Base-by-base conservation (phyloP, 2,329 filamentous ascomycete genomes). In the Pseudopyricularia cyperi region DNA sequence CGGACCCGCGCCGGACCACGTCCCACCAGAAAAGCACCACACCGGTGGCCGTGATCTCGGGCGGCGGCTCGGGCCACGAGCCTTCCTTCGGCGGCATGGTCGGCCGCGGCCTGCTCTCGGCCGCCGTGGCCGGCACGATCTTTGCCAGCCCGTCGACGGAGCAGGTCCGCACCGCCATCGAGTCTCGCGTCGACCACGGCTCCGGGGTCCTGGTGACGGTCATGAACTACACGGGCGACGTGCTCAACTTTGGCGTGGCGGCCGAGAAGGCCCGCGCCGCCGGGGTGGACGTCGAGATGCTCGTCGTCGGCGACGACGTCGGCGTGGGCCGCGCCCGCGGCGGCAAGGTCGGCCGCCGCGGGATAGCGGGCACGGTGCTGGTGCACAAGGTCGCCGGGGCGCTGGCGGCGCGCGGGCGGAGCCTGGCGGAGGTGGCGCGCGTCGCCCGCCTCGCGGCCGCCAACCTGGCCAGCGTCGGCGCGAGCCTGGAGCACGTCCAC, bases 141-240 rank as follows among this genome's bases (percentile, higher is more conserved):
- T 90, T 90, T 62, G 85, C 86, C 2, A 83, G 79, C 12, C 86
- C 86, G 1, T 79, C 74, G 2, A 82, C 85, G 0, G 82, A 93
- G 68, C 90, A 96, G 70, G 82, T 96, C 52, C 80, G 87, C 52
- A 74, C 79, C 57, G 88, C 83, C 54, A 84, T 94, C 51, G 78
- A 83, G 62, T 77, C 81, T 42, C 76, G 87, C 19, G 85, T 95
- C 3, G 80, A 87, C 55, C 52, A 80, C 55, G 32, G 14, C 1
- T 51, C 53, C 14, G 91, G 90, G 24, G 85, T 95, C 1, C 66
- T 96, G 39, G 85, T 95, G n/a, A 83, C 90, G 6, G 87, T 95
- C 30, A 95, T 95, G 87, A 96, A 96, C 66, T 95, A 95, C 67
- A 95, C 89, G 1, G 87, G 87, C 35, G 87, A 90, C 65, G 80